phyloP scores from a whole-genome alignment of 2,329 filamentous ascomycete species.

The Fusarium oligoseptatum region DNA sequence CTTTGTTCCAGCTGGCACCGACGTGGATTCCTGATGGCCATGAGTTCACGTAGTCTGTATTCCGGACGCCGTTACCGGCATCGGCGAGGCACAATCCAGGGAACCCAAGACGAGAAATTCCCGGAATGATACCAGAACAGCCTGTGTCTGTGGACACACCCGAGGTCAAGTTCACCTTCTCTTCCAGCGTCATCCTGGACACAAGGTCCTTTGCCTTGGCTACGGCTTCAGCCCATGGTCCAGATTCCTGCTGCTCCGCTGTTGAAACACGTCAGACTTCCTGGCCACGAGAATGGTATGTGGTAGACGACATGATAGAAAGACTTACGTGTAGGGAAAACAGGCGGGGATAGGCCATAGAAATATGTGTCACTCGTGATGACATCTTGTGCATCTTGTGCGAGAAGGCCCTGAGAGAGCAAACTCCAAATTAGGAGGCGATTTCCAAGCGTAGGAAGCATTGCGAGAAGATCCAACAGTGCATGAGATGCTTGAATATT shows the following conservation, averaged over 20 bases:
- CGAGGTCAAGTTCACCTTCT: not conserved
- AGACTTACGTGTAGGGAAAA: not conserved
- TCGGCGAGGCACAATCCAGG: not conserved
- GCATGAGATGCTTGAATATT: not conserved
- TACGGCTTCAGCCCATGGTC: not conserved
- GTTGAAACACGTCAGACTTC: not conserved
- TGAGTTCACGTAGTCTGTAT: not conserved
- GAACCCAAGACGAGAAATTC: not conserved
- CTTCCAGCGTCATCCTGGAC: not conserved
- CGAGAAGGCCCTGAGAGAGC: not conserved
- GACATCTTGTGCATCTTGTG: not conserved
- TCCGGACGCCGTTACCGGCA: not conserved
- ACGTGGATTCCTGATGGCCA: not conserved
- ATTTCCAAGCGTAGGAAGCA: not conserved
- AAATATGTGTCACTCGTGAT: not conserved
- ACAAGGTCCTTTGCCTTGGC: not conserved
- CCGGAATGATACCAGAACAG: not conserved
- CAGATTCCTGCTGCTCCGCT: not conserved
- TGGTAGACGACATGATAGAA: not conserved
- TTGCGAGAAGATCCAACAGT: not conserved
- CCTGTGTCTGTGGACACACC: not conserved
- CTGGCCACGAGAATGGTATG: not conserved
- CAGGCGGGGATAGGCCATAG: not conserved
- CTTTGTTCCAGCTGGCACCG: not conserved
- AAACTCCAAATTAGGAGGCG: not conserved